Conservation (phyloP, 495 filamentous ascomycete genomes). For the Penicillium ochrochloron region DNA sequence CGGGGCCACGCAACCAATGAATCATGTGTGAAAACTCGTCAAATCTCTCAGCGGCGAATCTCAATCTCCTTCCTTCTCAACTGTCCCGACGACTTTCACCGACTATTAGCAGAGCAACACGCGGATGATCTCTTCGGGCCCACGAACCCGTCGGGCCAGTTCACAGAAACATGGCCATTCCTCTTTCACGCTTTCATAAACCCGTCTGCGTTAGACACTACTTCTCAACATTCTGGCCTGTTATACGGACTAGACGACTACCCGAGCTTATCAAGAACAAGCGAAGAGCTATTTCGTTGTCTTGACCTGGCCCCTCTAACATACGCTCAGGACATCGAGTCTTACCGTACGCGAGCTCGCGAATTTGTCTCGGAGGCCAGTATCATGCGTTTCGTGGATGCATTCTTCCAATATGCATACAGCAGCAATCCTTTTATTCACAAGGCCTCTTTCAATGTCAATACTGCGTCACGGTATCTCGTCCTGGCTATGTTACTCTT, state of each 20-base stretch:
- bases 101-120: background rate
- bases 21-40: background rate
- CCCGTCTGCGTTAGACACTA: background rate
- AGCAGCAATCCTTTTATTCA: constrained; percentile 1
- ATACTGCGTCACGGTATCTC: background rate
- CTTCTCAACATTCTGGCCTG: background rate
- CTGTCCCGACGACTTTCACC: background rate
- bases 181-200: background rate
- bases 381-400: background rate
- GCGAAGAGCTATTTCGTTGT: background rate
- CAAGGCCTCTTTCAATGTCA: background rate
- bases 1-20: background rate
- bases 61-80: background rate
- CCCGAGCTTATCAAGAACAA: background rate
- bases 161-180: background rate
- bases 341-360: background rate
- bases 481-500: background rate
- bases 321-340: background rate
- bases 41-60: background rate
- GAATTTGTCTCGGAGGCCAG: background rate
- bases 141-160: background rate
- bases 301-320: background rate
- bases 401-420: background rate
- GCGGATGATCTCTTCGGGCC: background rate
- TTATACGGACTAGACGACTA: background rate